These are phyloP conservation scores for Aureobasidium uvarum DNA, from an alignment of 2,329 filamentous ascomycete genomes.

Conservation along the genomic window DNA sequence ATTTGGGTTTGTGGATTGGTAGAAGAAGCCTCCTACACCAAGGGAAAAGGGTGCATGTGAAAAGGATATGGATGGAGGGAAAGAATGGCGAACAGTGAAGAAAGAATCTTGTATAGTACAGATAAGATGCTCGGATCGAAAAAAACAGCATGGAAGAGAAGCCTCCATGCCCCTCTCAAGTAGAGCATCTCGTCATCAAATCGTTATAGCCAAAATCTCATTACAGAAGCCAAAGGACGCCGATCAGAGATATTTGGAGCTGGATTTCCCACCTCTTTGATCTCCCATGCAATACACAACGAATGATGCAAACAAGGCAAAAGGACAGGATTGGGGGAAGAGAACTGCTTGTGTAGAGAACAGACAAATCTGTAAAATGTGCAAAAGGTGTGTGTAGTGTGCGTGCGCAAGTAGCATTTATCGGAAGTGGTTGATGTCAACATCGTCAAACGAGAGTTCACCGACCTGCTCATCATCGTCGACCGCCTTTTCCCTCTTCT, in stretches of 20 bases:
- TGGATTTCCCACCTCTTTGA: constrained; percentile 6
- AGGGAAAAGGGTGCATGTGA: background rate
- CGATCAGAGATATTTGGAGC: constrained; percentile 6
- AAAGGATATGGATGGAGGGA: background rate
- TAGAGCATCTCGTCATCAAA: constrained; percentile 4
- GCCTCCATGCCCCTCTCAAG: background rate
- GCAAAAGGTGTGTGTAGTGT: constrained; percentile 7
- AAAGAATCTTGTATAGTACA: constrained; percentile 26
- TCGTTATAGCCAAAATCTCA: constrained; percentile 25
- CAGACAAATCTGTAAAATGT: background rate
- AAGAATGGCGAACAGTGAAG: background rate
- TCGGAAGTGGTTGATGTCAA: constrained; percentile 58
- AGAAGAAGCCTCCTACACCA: background rate
- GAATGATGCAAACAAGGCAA: constrained; percentile 8
- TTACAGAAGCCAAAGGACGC: constrained; percentile 17
- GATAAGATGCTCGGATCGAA: background rate
- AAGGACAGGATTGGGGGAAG: background rate
- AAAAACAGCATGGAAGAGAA: background rate
- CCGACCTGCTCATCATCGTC: constrained; percentile 64
- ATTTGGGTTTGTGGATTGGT: constrained; percentile 3
- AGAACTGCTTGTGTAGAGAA: background rate
- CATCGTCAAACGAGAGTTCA: constrained; percentile 61
- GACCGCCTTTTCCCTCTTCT: constrained; percentile 48
- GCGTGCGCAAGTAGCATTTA: constrained; percentile 39
- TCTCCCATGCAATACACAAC: constrained; percentile 20